These are phyloP conservation scores for Microstroma glucosiphilum DNA, from an alignment of 1,284 basidiomycete genomes.

Conservation along the genomic window DNA sequence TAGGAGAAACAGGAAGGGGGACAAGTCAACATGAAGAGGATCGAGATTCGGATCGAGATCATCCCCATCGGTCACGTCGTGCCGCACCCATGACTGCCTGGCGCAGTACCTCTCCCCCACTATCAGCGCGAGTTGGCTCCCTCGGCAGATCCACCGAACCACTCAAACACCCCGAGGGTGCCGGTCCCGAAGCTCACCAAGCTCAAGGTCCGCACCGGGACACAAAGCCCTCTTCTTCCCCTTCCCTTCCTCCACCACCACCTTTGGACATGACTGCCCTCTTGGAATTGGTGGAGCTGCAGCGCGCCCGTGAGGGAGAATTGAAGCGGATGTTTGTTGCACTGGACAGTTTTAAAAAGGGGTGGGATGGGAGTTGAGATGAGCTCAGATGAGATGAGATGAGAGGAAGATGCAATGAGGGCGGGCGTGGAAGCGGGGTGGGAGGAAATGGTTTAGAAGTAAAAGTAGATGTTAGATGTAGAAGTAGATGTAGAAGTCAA, in stretches of 20 bases:
- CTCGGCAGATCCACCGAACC: no score
- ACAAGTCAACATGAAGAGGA: no score
- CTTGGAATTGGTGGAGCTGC: background rate
- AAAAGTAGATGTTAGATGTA: background rate
- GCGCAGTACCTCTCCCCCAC: no score
- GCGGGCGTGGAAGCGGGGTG: background rate
- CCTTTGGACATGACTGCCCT: background rate
- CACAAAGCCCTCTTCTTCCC: background rate
- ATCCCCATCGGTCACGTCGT: no score
- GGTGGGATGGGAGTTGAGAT: constrained; percentile 2
- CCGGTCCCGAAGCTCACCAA: no score
- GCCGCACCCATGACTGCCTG: no score
- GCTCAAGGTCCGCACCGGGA: no score
- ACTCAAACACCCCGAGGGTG: no score
- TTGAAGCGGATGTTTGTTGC: background rate
- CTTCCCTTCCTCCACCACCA: background rate
- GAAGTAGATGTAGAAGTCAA: background rate
- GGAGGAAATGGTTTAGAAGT: background rate
- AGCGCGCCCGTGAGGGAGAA: background rate
- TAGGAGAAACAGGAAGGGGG: background rate
- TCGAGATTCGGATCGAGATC: no score
- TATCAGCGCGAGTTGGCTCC: no score
- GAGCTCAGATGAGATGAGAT: background rate
- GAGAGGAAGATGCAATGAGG: background rate
- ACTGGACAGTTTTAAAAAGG: background rate